These are phyloP conservation scores for Eucalyptus coolabah DNA, from an alignment of 345 rosid genomes.

Conservation along the genomic window DNA sequence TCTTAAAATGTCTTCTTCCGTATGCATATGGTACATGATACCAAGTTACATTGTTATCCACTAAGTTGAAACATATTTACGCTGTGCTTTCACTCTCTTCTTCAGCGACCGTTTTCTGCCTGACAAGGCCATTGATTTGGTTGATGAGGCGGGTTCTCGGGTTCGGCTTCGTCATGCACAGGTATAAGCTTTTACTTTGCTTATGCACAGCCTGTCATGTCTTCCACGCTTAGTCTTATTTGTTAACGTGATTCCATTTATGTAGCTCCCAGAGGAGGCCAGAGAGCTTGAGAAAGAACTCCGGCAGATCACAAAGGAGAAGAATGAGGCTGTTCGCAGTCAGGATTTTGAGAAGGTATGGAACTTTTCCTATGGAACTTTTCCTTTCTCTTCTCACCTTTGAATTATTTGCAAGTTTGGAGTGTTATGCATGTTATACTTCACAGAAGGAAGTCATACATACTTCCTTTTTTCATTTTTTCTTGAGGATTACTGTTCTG, in stretches of 20 bases:
- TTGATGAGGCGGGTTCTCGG: conserved; percentile 71
- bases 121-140: conserved; percentile 60
- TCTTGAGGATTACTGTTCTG: background rate
- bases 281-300: conserved; percentile 96
- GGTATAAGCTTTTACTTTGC: background rate
- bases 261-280: conserved; percentile 97
- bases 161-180: conserved; percentile 44
- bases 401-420: background rate
- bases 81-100: background rate
- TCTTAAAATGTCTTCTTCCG: background rate
- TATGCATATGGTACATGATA: background rate
- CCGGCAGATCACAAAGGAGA: conserved; percentile 88
- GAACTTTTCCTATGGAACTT: background rate
- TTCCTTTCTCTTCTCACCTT: background rate
- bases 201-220: background rate
- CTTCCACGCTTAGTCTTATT: background rate
- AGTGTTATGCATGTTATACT: background rate
- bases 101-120: conserved; percentile 60
- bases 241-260: background rate
- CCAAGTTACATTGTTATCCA: background rate
- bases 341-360: conserved; percentile 96
- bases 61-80: background rate
- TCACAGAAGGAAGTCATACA: background rate
- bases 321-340: conserved; percentile 89
- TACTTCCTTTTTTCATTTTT: background rate